A percentile compares a stretch with the other conserved stretches of the same genome.
Conservation (phyloP, 148 eudicot genomes). For the Simmondsia chinensis region DNA sequence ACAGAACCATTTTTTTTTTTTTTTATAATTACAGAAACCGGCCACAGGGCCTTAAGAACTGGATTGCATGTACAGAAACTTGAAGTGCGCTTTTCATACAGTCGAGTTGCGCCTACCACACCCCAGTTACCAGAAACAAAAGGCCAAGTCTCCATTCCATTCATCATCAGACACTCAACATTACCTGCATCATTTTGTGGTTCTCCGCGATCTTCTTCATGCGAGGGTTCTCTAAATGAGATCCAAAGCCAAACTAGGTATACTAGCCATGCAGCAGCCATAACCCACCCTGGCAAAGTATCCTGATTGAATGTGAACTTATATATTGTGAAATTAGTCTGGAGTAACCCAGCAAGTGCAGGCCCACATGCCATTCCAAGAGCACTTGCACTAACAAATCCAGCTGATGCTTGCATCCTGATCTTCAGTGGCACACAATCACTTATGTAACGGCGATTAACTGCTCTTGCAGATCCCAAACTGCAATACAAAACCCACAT, state of each 20-base stretch:
- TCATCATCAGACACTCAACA: not conserved
- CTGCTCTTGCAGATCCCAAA: conserved; percentile 40
- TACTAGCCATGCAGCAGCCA: conserved; percentile 29
- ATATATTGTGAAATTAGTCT: conserved; percentile 20
- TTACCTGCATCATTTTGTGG: conserved; percentile 8
- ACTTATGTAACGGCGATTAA: conserved; percentile 42
- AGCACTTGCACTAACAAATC: conserved; percentile 37
- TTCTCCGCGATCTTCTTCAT: conserved; percentile 1
- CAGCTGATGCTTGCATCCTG: conserved; percentile 42
- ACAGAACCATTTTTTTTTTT: too few species aligned
- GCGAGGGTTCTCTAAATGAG: conserved; percentile 26
- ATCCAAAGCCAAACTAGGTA: conserved; percentile 24
- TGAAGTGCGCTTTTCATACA: too few species aligned
- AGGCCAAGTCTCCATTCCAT: not conserved
- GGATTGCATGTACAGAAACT: too few species aligned
- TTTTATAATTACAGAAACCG: too few species aligned
- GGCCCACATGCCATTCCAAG: conserved; percentile 39
- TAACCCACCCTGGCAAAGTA: conserved; percentile 39
- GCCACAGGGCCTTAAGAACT: too few species aligned
- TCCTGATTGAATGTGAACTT: conserved; percentile 27
- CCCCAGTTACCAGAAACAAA: too few species aligned
- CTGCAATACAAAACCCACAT: conserved; percentile 3
- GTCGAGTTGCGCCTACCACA: too few species aligned
- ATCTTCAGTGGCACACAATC: conserved; percentile 37
- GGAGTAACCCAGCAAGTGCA: conserved; percentile 35